Evolutionary conservation across 2,329 filamentous ascomycete genomes (phyloP).

Genomic region (Tolypocladium paradoxum): DNA sequence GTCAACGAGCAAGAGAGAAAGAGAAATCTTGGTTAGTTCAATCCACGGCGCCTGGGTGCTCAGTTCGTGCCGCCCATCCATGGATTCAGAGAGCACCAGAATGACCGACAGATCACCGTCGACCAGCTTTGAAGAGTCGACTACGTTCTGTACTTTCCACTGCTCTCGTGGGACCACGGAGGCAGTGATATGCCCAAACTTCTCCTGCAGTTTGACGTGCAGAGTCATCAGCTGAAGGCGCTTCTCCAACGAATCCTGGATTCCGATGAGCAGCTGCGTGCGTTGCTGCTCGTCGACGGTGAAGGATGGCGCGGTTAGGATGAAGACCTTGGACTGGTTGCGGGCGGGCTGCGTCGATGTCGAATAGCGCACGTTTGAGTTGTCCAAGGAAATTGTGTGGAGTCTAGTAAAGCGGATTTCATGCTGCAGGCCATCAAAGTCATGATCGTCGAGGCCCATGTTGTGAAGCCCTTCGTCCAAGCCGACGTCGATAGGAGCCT

Average conservation of each 20-base stretch:
- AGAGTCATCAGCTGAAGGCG: conserved; percentile 58
- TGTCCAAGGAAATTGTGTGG: conserved; percentile 53
- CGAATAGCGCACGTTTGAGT: conserved; percentile 50
- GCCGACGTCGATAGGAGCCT: conserved; percentile 57
- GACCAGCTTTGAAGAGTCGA: conserved; percentile 60
- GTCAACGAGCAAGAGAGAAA: conserved; percentile 50
- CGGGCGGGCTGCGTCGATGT: conserved; percentile 40
- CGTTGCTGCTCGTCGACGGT: conserved; percentile 41
- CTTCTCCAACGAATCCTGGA: conserved; percentile 59
- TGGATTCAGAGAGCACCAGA: conserved; percentile 56
- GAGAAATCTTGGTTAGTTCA: conserved; percentile 52
- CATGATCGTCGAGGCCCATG: conserved; percentile 63
- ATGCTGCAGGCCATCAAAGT: conserved; percentile 58
- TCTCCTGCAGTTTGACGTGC: conserved; percentile 36
- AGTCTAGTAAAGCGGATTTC: conserved; percentile 65
- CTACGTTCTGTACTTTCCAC: conserved; percentile 53
- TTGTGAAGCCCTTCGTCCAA: conserved; percentile 63
- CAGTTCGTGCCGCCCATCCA: conserved; percentile 52
- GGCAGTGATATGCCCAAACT: conserved; percentile 15
- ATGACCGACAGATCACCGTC: conserved; percentile 60
- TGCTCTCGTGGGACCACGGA: conserved; percentile 31
- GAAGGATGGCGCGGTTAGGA: conserved; percentile 49
- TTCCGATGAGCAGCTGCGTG: conserved; percentile 52
- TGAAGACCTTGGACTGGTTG: conserved; percentile 52
- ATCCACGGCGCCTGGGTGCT: conserved; percentile 71